phyloP scores from a whole-genome alignment of 805 yeast genomes.

The Saccharomyces mikatae region DNA sequence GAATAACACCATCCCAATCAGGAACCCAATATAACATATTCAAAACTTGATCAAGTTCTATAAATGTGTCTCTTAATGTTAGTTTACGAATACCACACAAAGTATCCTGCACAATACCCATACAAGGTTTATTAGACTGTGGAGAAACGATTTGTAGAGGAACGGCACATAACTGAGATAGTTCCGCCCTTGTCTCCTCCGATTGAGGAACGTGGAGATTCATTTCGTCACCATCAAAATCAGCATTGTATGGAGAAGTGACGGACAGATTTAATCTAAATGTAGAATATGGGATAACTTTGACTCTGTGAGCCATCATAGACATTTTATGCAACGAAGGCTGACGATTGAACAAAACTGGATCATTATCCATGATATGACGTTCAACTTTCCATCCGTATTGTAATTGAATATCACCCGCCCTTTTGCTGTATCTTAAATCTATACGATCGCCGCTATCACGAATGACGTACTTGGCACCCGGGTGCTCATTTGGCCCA shows the following conservation, averaged over 20 bases:
- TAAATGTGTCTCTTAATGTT: conserved; percentile 82
- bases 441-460: conserved; percentile 99
- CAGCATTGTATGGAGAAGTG: conserved; percentile 99
- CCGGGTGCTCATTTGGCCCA: conserved; percentile 99
- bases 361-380: conserved; percentile 95
- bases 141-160: conserved; percentile 97
- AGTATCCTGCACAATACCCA: conserved; percentile 99
- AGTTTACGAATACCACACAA: conserved; percentile 93
- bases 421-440: conserved; percentile 91
- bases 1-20: conserved; percentile 96
- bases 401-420: conserved; percentile 95
- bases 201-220: conserved; percentile 98
- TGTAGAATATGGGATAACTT: conserved; percentile 97
- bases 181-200: conserved; percentile 94
- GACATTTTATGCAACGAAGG: conserved; percentile 99
- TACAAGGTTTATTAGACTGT: conserved; percentile 96
- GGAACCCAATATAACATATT: conserved; percentile 97
- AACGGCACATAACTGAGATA: conserved; percentile 91
- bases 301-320: conserved; percentile 98
- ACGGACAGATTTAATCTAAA: conserved; percentile 94
- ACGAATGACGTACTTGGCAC: conserved; percentile 96
- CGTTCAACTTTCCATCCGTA: conserved; percentile 99
- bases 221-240: conserved; percentile 99
- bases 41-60: conserved; percentile 91
- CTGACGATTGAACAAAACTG: conserved; percentile 96